A percentile compares a stretch with the other conserved stretches of the same genome.
Conservation (phyloP, 2,329 filamentous ascomycete genomes). For the Celoporthe dispersa region DNA sequence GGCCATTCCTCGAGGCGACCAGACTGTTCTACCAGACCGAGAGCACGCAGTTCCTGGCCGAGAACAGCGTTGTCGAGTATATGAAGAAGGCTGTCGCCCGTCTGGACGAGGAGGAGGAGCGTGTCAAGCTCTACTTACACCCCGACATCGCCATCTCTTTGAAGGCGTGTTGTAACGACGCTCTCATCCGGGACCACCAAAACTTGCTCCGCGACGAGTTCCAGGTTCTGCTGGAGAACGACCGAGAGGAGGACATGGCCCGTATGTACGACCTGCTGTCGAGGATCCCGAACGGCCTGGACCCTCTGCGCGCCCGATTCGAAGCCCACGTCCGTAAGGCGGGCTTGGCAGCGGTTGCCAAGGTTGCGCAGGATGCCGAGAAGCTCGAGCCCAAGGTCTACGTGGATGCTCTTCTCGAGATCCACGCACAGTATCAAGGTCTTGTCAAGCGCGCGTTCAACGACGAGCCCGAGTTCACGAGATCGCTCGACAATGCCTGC, state of each 20-base stretch:
- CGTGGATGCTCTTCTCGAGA: conserved; percentile 90
- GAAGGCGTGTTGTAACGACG: conserved; percentile 86
- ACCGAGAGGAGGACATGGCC: conserved; percentile 92
- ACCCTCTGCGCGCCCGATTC: conserved; percentile 84
- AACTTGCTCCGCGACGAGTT: conserved; percentile 91
- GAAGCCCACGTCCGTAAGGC: conserved; percentile 92
- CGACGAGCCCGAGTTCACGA: conserved; percentile 94
- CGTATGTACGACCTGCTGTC: conserved; percentile 94
- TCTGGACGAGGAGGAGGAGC: conserved; percentile 90
- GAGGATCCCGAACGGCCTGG: conserved; percentile 87
- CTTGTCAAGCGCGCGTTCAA: conserved; percentile 92
- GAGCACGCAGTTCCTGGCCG: conserved; percentile 90
- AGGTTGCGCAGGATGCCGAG: conserved; percentile 86
- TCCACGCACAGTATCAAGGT: conserved; percentile 90
- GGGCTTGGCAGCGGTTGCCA: conserved; percentile 84
- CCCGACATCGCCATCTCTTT: conserved; percentile 83
- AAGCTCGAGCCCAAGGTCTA: conserved; percentile 95
- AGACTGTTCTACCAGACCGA: conserved; percentile 86
- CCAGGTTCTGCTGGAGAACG: conserved; percentile 88
- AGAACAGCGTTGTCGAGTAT: conserved; percentile 98
- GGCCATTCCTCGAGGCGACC: conserved; percentile 86
- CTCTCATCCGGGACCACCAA: conserved; percentile 88
- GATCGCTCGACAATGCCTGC: conserved; percentile 95
- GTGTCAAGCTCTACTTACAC: conserved; percentile 89
- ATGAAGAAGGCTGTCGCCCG: conserved; percentile 98